Base-by-base conservation (phyloP, 768 basidiomycete genomes). In the Fibroporia radiculosa region DNA sequence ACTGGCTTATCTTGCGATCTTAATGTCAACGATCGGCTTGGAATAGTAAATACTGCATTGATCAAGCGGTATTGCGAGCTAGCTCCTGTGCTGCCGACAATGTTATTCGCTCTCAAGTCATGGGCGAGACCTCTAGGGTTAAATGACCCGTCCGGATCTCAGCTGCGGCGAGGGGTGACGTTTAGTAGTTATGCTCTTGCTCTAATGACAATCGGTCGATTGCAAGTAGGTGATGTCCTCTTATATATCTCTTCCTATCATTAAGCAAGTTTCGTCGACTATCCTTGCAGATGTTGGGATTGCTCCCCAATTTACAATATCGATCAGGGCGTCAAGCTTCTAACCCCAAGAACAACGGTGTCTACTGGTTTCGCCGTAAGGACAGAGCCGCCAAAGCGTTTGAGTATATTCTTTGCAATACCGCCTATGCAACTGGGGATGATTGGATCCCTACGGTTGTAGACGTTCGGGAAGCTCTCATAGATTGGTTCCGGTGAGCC, bases 151-250 rank as follows among this genome's bases (percentile, higher is more conserved):
- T 56, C 64, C 14, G 52, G 55, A 0, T 24, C 20, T 10, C 44
- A 34, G 0, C 35, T 31, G 19, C 25, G 26, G 14, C 51, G 50
- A 2, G 51, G 62, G 1, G 40, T 51, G 3, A 72, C 72, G 2
- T 80, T 83, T 54, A 82, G 75, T 48, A 83, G 79, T 49, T 84
- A 83, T 58, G 67, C 79, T 1, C 56, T 80, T 19, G 64, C 71
- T 8, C 55, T 84, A 51, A 81, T 84, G 80, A 73, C 73, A 0
- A 69, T 84, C 29, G 73, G 65, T 0, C 74, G 73, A 47, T 57
- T 82, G 3, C 83, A 84, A 65, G 80, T 78, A 36, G 37, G 61
- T 57, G 27, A 27, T 10, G 24, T 28, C 13, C 29, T 19, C 32
- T 4, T 27, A 35, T n/a, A 3, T 14, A 8, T 4, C 2, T 26